Base-by-base conservation (phyloP, 2,329 filamentous ascomycete genomes). In the Monilinia vaccinii-corymbosi region DNA sequence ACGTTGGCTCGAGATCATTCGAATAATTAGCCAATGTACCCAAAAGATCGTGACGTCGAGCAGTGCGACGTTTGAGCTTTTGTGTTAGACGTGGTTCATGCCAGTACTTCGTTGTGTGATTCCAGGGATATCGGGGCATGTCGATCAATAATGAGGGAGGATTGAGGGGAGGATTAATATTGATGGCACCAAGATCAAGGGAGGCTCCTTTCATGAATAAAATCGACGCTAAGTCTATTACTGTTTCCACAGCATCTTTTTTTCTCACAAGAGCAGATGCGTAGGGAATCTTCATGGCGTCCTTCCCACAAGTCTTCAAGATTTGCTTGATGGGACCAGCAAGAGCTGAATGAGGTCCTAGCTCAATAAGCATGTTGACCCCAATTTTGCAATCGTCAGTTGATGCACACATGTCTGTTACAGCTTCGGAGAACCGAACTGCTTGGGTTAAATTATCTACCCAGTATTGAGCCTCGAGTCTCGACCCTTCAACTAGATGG, bases 101-200 rank as follows among this genome's bases (percentile, higher is more conserved):
- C 80, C 80, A 83, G 66, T 81, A 81, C 0, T 67, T 70, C 34
- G 74, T 77, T 23, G 70, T 68, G 60, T 82, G 80, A 32, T 82
- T 79, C 79, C 80, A 83, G 1, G 77, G 73, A 62, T 83, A 83
- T 2, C 74, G 71, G 2, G 80, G 79, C n/a, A 83, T 67, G 58
- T 80, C 53, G 46, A 25, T 49, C 16, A 60, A 44, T 14, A 60
- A 42, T 21, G 52, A 40, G 34, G 49, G 58, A 18, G 49, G 40
- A 31, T 67, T 62, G 11, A 42, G 59, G 10, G 56, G 42, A 5
- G 71, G 73, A n/a, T 75, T 75, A 60, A 77, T 75, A 67, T 81
- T 82, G 66, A 80, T 73, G 2, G 74, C 73, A n/a, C 73, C 71
- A 38, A 83, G 74, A 56, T 80, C 69, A 10, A 82, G 66, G 3